phyloP scores from a whole-genome alignment of 495 filamentous ascomycete species.

The Copromyces sp. region DNA sequence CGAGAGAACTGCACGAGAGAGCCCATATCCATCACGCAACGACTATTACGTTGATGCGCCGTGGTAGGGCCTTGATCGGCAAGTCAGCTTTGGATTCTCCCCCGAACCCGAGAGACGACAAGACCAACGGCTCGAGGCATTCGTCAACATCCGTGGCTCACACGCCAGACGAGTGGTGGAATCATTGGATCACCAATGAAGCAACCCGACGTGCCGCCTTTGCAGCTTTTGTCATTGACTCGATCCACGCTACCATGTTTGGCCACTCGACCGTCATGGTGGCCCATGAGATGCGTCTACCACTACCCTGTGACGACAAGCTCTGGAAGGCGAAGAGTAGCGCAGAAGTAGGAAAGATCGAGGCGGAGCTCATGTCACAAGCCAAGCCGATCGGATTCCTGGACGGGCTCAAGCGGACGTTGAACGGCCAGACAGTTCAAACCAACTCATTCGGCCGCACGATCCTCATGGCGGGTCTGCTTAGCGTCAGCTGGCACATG shows the following conservation, averaged over 20 bases:
- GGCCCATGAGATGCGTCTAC: constrained; percentile 86
- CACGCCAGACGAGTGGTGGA: constrained; percentile 86
- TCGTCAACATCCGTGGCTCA: constrained; percentile 49
- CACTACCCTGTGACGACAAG: constrained; percentile 86
- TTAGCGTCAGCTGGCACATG: constrained; percentile 96
- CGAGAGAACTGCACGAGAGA: constrained; percentile 80
- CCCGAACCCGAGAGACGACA: constrained; percentile 63
- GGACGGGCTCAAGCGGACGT: constrained; percentile 81
- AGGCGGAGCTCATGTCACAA: constrained; percentile 69
- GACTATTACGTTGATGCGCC: constrained; percentile 87
- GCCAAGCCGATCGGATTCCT: constrained; percentile 84
- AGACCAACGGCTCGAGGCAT: constrained; percentile 47
- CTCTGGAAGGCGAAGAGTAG: constrained; percentile 89
- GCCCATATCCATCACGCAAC: constrained; percentile 97
- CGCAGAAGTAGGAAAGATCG: constrained; percentile 78
- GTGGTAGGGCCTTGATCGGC: constrained; percentile 87
- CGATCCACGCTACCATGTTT: constrained; percentile 96
- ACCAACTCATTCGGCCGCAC: constrained; percentile 95
- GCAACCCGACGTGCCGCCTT: constrained; percentile 85
- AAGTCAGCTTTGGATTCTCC: constrained; percentile 80
- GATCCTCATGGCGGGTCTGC: constrained; percentile 86
- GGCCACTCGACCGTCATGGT: constrained; percentile 97
- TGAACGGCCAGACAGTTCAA: constrained; percentile 76
- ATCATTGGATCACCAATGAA: constrained; percentile 92
- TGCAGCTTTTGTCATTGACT: constrained; percentile 91